phyloP scores from a whole-genome alignment of 2,329 filamentous ascomycete genomes.

The Fusarium tricinctum region DNA sequence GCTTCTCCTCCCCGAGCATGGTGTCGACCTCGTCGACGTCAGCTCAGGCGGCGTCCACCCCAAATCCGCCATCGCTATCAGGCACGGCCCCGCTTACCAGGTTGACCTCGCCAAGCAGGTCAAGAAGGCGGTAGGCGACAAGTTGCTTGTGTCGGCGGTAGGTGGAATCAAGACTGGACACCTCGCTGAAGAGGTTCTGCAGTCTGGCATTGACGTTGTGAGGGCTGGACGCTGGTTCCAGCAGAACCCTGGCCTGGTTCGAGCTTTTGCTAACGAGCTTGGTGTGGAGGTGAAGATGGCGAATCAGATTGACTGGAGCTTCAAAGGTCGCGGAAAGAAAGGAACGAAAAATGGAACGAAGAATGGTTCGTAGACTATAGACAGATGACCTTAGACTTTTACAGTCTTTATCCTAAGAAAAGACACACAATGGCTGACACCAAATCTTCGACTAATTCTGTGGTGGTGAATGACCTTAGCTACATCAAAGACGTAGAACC shows the following conservation, averaged over 20 bases:
- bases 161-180: conserved; percentile 61
- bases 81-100: conserved; percentile 71
- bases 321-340: conserved; percentile 54
- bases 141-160: conserved; percentile 60
- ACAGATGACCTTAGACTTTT: not conserved
- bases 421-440: too few relatives aligned
- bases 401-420: too few relatives aligned
- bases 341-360: conserved; percentile 1
- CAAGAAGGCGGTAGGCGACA: conserved; percentile 78
- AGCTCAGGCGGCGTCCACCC: conserved; percentile 75
- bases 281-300: conserved; percentile 61
- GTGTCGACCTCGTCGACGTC: conserved; percentile 82
- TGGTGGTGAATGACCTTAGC: too few relatives aligned
- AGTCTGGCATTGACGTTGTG: conserved; percentile 63
- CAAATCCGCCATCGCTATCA: conserved; percentile 66
- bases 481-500: too few relatives aligned
- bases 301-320: conserved; percentile 69
- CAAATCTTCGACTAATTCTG: too few relatives aligned
- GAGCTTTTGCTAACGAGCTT: conserved; percentile 67
- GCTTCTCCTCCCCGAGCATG: conserved; percentile 70
- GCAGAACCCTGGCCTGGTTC: conserved; percentile 69
- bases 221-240: conserved; percentile 67
- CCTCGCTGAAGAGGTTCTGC: conserved; percentile 63
- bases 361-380: not conserved
- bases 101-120: conserved; percentile 76